phyloP scores from a whole-genome alignment of 352 stramenopile genomes.

The Phytophthora citricola region DNA sequence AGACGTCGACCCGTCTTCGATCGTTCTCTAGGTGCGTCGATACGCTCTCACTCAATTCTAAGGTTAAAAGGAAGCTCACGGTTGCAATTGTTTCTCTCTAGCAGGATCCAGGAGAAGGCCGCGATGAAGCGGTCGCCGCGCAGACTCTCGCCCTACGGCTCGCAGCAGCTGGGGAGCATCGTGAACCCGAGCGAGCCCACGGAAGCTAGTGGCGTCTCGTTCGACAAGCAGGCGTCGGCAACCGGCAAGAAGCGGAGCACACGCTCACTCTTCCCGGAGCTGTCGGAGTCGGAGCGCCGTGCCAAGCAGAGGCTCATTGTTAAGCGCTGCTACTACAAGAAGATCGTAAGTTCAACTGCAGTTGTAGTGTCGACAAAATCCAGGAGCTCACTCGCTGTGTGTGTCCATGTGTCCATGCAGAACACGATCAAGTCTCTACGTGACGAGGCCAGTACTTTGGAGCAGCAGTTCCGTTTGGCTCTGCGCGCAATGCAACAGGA shows the following conservation, averaged over 20 bases:
- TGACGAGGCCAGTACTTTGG: slow-evolving; percentile 49
- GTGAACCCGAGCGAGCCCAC: slow-evolving; percentile 28
- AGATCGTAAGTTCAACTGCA: slow-evolving; percentile 62
- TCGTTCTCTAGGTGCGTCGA: slow-evolving; percentile 26
- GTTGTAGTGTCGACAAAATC: slow-evolving; percentile 31
- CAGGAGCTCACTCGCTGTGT: slow-evolving; percentile 28
- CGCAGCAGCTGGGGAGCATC: slow-evolving; percentile 33
- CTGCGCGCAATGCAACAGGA: slow-evolving; percentile 44
- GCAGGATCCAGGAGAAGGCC: slow-evolving; percentile 38
- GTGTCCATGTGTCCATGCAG: slow-evolving; percentile 33
- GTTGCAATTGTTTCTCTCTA: slow-evolving; percentile 3
- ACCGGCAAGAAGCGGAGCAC: slow-evolving; percentile 59
- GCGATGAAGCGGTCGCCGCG: slow-evolving; percentile 35
- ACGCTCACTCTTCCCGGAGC: slow-evolving; percentile 46
- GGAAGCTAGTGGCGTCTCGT: slow-evolving; percentile 25
- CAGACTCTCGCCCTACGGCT: slow-evolving; percentile 27
- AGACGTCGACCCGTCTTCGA: slow-evolving; percentile 17
- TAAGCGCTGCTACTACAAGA: slow-evolving; percentile 83
- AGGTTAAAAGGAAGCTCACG: neutral
- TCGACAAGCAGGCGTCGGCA: slow-evolving; percentile 10
- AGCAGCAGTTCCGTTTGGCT: slow-evolving; percentile 47
- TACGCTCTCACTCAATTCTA: neutral
- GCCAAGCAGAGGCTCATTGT: slow-evolving; percentile 77
- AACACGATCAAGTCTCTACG: slow-evolving; percentile 75
- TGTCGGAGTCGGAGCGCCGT: slow-evolving; percentile 61